Base-by-base conservation (phyloP, 2,329 filamentous ascomycete genomes). In the Periconia macrospinosa region DNA sequence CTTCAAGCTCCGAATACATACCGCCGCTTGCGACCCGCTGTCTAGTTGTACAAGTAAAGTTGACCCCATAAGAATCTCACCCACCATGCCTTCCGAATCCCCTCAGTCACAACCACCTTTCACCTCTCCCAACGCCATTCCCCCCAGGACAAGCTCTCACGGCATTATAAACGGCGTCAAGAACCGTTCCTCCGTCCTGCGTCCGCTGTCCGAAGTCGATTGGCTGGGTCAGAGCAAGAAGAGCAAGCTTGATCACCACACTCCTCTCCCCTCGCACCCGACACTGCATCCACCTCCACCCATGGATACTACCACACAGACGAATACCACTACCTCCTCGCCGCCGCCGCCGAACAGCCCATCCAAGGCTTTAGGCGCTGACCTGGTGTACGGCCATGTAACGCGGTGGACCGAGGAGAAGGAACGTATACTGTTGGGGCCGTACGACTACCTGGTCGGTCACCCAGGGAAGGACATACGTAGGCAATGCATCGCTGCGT, bases 401-500 rank as follows among this genome's bases (percentile, higher is more conserved):
- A 62, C 61, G 54, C 79, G 81, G 17, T 94, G 90, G 90, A 86
- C 83, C 7, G 74, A 79, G 1, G 83, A 89, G 65, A 93, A 94
- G 77, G 90, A 94, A 72, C 85, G 84, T 71, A 86, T 93, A 56
- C 78, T 95, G 49, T 79, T 87, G 45, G 91, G 87, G 0, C 91
- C 91, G 1, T 96, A 86, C 66, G 87, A 93, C 68, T 95, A 96
- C 72, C 81, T 94, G 57, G 83, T 86, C 65, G 83, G 84, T 43
- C 87, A 92, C 58, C 90, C 90, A 0, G 91, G 91, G 59, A 94
- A 95, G 75, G 90, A 94, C 73, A 89, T 96, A 68, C 86, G 92
- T 60, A 83, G 87, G 44, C 87, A 90, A 75, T 81, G 93, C 65
- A 91, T 95, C 66, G 83, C 81, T 42, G 88, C 90, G 42, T 95